Evolutionary conservation across 2,329 filamentous ascomycete genomes (phyloP).

Genomic region (Pseudogymnoascus sp.): DNA sequence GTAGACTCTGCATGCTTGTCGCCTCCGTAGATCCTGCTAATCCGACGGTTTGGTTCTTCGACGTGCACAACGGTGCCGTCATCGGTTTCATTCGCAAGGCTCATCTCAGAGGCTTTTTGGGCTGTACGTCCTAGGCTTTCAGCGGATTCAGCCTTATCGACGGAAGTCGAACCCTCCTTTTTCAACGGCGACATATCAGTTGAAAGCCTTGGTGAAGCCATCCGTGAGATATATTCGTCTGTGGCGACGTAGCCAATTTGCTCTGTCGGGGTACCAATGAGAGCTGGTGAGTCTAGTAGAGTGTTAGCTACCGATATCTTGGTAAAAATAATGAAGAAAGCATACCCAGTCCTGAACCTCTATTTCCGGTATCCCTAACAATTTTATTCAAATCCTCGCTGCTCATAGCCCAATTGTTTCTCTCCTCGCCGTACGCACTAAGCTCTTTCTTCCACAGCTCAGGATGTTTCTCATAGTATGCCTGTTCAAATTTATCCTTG

Average conservation of each 20-base stretch:
- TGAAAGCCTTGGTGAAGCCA: constrained; percentile 59
- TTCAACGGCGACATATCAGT: constrained; percentile 29
- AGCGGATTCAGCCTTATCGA: constrained; percentile 36
- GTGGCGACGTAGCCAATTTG: constrained; percentile 83
- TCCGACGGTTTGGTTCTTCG: constrained; percentile 53
- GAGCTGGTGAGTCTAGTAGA: constrained; percentile 53
- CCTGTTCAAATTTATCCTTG: constrained; percentile 78
- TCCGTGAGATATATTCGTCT: constrained; percentile 75
- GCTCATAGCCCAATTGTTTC: constrained; percentile 73
- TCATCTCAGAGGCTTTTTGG: constrained; percentile 31
- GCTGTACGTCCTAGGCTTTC: constrained; percentile 36
- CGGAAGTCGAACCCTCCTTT: constrained; percentile 22
- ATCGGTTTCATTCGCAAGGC: constrained; percentile 30
- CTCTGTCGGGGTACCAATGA: constrained; percentile 75
- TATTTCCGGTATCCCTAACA: constrained; percentile 62
- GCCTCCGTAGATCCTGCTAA: constrained; percentile 39
- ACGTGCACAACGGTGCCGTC: constrained; percentile 60
- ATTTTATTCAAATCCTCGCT: constrained; percentile 87
- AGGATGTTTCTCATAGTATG: constrained; percentile 89
- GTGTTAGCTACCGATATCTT: constrained; percentile 22
- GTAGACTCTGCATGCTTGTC: constrained; percentile 37
- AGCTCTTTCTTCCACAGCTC: constrained; percentile 70
- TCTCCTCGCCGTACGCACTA: constrained; percentile 50
- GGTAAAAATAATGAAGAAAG: constrained; percentile 21
- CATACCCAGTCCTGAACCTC: constrained; percentile 48